Percentiles rank a stretch among this genome's conserved stretches.
Evolutionary conservation across 495 filamentous ascomycete genomes (phyloP).

Genomic region (Beverwykella pulmonaria): DNA sequence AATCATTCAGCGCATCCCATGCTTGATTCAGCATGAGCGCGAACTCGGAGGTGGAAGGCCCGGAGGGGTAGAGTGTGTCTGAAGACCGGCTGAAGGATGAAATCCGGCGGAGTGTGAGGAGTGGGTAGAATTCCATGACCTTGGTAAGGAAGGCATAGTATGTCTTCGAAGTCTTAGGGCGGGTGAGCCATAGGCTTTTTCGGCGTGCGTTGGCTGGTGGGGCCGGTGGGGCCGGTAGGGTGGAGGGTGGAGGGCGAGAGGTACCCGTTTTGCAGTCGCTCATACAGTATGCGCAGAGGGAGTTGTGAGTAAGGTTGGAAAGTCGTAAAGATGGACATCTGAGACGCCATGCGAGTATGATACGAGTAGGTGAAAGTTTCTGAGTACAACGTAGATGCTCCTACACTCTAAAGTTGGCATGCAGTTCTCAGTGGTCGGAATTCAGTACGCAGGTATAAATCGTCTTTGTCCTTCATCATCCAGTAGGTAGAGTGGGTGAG

Average conservation of each 20-base stretch:
- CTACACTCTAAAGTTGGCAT: no score
- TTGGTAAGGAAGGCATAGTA: constrained; percentile 14
- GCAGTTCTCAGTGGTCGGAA: no score
- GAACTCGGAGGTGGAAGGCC: background rate
- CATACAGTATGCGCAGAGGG: background rate
- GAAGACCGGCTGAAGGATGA: constrained; percentile 2
- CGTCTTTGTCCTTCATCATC: no score
- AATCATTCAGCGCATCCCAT: constrained; percentile 17
- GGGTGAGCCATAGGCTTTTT: background rate
- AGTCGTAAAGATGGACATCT: no score
- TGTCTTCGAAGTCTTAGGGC: constrained; percentile 20
- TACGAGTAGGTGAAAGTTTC: no score
- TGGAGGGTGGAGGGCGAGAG: background rate
- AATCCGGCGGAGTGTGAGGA: constrained; percentile 1
- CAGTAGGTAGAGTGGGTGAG: no score
- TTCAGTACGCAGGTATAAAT: no score
- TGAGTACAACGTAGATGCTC: no score
- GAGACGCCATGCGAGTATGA: no score
- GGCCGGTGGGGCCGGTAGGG: background rate
- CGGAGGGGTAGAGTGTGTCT: background rate
- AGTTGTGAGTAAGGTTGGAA: no score
- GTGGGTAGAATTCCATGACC: background rate
- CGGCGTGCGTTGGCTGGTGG: background rate
- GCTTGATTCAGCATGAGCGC: background rate
- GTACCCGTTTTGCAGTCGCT: constrained; percentile 8